Evolutionary conservation across 345 rosid genomes (phyloP).

Genomic region (Populus ilicifolia): DNA sequence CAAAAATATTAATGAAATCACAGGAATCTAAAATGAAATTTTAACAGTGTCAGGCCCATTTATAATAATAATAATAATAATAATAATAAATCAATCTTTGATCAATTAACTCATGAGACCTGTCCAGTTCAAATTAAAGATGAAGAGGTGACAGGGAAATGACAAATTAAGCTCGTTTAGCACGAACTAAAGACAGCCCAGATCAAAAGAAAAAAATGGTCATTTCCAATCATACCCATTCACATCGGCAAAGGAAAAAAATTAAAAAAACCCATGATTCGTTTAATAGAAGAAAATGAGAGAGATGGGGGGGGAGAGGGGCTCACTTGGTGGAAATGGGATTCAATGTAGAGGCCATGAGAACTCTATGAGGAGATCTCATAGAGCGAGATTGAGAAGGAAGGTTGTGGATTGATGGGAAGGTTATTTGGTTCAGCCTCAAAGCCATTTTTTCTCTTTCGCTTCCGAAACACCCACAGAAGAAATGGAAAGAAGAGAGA

Average conservation of each 20-base stretch:
- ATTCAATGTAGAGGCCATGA: conserved; percentile 48
- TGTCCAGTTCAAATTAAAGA: not conserved
- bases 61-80: conserved; percentile 2
- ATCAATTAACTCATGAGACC: not conserved
- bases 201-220: not conserved
- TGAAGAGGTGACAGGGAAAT: not conserved
- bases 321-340: conserved; percentile 37
- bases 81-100: not conserved
- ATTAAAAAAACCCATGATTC: not conserved
- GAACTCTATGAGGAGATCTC: conserved; percentile 32
- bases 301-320: not conserved
- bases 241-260: not conserved
- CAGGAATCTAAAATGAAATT: not conserved
- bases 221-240: not conserved
- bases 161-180: not conserved
- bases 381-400: conserved; percentile 20
- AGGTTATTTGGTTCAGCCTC: conserved; percentile 32
- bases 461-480: not conserved
- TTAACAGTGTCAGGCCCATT: conserved; percentile 9
- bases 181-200: not conserved
- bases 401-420: conserved; percentile 25
- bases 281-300: not conserved
- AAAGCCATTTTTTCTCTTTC: conserved; percentile 34
- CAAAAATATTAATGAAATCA: not conserved
- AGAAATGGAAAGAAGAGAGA: not conserved